Conservation (phyloP, 2,329 filamentous ascomycete species). For the Sporothrix protearum region DNA sequence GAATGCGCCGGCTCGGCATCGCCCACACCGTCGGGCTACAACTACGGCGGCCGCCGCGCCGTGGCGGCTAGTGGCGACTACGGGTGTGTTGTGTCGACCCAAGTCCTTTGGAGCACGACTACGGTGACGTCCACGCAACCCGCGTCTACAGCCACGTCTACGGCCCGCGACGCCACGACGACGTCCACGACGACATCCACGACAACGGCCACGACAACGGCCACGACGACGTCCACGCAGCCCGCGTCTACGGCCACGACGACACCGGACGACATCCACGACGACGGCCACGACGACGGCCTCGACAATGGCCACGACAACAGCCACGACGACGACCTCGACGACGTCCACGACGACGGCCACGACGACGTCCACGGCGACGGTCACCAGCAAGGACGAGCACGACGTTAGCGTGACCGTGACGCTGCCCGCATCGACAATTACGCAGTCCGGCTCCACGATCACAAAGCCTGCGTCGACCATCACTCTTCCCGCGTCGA, state of each 20-base stretch:
- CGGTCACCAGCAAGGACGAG: conserved; percentile 20
- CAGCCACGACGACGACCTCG: too few species aligned
- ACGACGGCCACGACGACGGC: too few species aligned
- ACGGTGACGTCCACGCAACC: conserved; percentile 17
- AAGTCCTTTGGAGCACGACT: conserved; percentile 16
- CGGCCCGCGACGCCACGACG: too few species aligned
- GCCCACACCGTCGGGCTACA: background rate
- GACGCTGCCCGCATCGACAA: conserved; percentile 24
- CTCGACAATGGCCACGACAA: too few species aligned
- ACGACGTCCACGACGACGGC: background rate
- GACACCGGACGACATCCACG: too few species aligned
- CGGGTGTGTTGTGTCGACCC: conserved; percentile 14
- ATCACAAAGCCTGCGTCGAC: conserved; percentile 21
- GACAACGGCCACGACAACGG: too few species aligned
- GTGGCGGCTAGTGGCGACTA: background rate
- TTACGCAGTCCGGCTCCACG: conserved; percentile 18
- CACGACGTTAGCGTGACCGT: conserved; percentile 15
- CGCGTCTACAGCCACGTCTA: too few species aligned
- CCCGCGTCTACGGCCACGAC: too few species aligned
- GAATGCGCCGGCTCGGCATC: background rate
- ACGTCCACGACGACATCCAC: too few species aligned
- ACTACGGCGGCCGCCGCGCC: background rate
- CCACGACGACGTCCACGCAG: too few species aligned
- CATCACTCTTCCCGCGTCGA: conserved; percentile 15
- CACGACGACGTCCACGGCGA: background rate